A percentile compares a stretch with the other conserved stretches of the same genome.
Conservation (phyloP, 257 asterid species). For the Catharanthus roseus region DNA sequence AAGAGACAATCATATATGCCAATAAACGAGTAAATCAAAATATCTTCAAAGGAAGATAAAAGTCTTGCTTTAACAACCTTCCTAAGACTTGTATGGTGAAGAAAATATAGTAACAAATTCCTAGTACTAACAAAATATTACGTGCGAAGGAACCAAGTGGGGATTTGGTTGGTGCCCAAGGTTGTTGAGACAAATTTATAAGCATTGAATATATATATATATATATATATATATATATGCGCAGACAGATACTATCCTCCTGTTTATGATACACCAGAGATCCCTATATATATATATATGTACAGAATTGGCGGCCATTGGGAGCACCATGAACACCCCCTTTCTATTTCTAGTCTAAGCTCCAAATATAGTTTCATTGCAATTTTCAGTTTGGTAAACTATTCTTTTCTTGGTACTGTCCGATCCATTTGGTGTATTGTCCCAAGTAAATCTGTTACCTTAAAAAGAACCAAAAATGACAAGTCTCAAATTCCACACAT, state of each 20-base stretch:
- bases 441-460: neutral
- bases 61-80: too few relatives aligned
- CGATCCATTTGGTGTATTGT: neutral
- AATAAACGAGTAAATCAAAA: too few relatives aligned
- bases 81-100: too few relatives aligned
- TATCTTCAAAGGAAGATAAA: too few relatives aligned
- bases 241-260: too few relatives aligned
- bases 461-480: neutral
- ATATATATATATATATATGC: too few relatives aligned
- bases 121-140: neutral
- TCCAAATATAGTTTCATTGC: neutral
- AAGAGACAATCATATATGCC: too few relatives aligned
- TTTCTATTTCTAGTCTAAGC: neutral
- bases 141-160: slow-evolving; percentile 2
- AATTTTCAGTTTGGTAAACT: neutral
- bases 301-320: too few relatives aligned
- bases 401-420: too few relatives aligned
- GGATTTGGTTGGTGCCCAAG: slow-evolving; percentile 6
- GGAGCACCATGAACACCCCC: neutral
- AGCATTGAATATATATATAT: neutral
- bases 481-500: neutral
- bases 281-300: too few relatives aligned
- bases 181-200: neutral
- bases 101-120: too few relatives aligned
- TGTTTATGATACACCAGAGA: too few relatives aligned